These are phyloP conservation scores for Microbotryum saponariae DNA, from an alignment of 1,284 basidiomycete species.

Conservation along the genomic window DNA sequence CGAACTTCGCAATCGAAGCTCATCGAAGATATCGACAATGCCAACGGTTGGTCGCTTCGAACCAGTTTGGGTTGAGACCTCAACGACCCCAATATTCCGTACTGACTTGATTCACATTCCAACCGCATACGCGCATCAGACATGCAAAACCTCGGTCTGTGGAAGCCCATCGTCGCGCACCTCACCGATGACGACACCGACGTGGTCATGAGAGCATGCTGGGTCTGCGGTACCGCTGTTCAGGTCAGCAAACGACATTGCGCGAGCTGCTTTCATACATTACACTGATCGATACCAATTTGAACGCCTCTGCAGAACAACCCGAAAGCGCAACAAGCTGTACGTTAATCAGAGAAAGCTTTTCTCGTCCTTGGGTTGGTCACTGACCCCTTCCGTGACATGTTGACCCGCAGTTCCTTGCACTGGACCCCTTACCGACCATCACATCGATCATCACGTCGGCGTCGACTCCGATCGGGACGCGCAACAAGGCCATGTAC, in stretches of 20 bases:
- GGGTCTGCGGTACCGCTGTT: slow-evolving; percentile 88
- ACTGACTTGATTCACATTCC: too few relatives aligned
- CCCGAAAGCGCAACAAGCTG: slow-evolving; percentile 74
- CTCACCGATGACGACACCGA: slow-evolving; percentile 54
- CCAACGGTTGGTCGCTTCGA: slow-evolving; percentile 57
- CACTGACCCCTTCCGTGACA: slow-evolving; percentile 1
- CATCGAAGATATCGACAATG: slow-evolving; percentile 90
- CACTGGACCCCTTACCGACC: slow-evolving; percentile 58
- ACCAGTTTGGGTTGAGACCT: neutral
- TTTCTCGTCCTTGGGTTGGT: neutral
- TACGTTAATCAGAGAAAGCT: slow-evolving; percentile 45
- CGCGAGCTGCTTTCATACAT: too few relatives aligned
- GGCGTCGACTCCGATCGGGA: slow-evolving; percentile 45
- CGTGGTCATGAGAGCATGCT: slow-evolving; percentile 67
- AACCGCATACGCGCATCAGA: slow-evolving; percentile 47
- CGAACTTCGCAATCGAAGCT: slow-evolving; percentile 49
- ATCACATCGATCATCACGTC: slow-evolving; percentile 58
- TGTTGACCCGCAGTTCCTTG: slow-evolving; percentile 54
- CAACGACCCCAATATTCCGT: neutral
- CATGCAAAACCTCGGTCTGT: slow-evolving; percentile 73
- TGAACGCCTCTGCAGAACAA: slow-evolving; percentile 60
- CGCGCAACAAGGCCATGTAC: slow-evolving; percentile 78
- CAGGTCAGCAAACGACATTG: slow-evolving; percentile 39
- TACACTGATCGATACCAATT: too few relatives aligned
- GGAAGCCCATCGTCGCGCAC: slow-evolving; percentile 69